Base-by-base conservation (phyloP, 345 rosid genomes). In the Anastatica hierochuntica region DNA sequence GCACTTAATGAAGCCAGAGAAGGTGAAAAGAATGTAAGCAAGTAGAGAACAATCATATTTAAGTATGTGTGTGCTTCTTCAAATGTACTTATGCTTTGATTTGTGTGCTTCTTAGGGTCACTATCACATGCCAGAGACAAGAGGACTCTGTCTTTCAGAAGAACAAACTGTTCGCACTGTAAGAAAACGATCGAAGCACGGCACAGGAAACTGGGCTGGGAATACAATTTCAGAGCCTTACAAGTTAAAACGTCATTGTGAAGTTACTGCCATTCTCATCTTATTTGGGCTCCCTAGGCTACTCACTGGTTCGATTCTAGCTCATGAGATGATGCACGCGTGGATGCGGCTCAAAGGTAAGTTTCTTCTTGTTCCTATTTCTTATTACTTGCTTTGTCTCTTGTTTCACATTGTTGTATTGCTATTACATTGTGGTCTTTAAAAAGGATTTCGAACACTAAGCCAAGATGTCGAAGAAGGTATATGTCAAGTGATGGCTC, bases 281-380 rank as follows among this genome's bases (percentile, higher is more conserved):
- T 67, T 94, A 49, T 85, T 77, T 73, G 97, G 99, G 53, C 94
- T 94, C 49, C 99, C 99, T 52, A 88, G 98, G 69, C 77, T 92
- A 72, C 72, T 92, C 63, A 92, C 97, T 13, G 99, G 97, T 21
- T 88, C 99, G 12, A 88, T 92, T 65, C 74, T 92, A 60, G 99
- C 95, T 56, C 99, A 92, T 38, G 97, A 92, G 60, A 85, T 92
- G 95, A 92, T 92, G 99, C 99, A 92, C 14, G 99, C 95, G 7
- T 92, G 97, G 97, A 84, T 92, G 75, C 82, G 97, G 35, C 95
- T 92, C 15, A 76, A 77, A 77, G 98, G 98, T 92, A 49, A 45
- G 33, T 31, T 46, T 13, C 18, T 40, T 24, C 30, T 8, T 3
- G 30, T 31, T n/a, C n/a, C 4, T 6, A 29, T 31, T 17, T 14